A percentile compares a stretch with the other conserved stretches of the same genome.
Evolutionary conservation across 2,329 filamentous ascomycete species (phyloP).

Genomic region (Fusarium virguliforme): DNA sequence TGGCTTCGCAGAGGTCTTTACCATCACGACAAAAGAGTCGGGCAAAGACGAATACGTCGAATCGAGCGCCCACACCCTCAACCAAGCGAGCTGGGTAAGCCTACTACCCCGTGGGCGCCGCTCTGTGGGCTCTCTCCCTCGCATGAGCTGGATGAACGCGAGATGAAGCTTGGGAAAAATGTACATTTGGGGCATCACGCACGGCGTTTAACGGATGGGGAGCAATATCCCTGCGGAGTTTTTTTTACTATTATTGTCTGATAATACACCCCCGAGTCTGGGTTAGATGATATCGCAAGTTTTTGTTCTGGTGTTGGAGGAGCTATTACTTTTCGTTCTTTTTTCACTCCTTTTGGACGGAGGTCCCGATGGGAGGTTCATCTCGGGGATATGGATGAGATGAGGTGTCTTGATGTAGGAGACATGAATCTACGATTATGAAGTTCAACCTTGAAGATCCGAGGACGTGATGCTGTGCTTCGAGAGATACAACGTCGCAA

Average conservation of each 20-base stretch:
- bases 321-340: slow-evolving; percentile 25
- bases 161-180: slow-evolving; percentile 27
- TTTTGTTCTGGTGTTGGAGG: slow-evolving; percentile 46
- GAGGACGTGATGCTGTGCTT: neutral
- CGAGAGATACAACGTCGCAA: too few relatives aligned
- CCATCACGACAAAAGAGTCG: slow-evolving; percentile 68
- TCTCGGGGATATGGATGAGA: slow-evolving; percentile 8
- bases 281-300: slow-evolving; percentile 38
- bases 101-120: slow-evolving; percentile 60
- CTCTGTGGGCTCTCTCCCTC: slow-evolving; percentile 60
- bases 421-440: slow-evolving; percentile 24
- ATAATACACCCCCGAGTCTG: slow-evolving; percentile 19
- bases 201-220: slow-evolving; percentile 43
- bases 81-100: slow-evolving; percentile 54
- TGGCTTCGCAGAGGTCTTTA: slow-evolving; percentile 83
- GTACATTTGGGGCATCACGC: slow-evolving; percentile 47
- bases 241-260: slow-evolving; percentile 16
- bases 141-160: slow-evolving; percentile 20
- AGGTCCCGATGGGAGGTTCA: slow-evolving; percentile 9
- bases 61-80: slow-evolving; percentile 49
- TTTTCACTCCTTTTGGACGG: slow-evolving; percentile 24
- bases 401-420: neutral
- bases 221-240: slow-evolving; percentile 40
- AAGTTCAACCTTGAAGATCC: slow-evolving; percentile 1
- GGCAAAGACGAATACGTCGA: slow-evolving; percentile 55